Percentiles rank a stretch among this genome's conserved stretches.
Evolutionary conservation across 2,329 filamentous ascomycete species (phyloP).

Genomic region (Leptographium lundbergii): DNA sequence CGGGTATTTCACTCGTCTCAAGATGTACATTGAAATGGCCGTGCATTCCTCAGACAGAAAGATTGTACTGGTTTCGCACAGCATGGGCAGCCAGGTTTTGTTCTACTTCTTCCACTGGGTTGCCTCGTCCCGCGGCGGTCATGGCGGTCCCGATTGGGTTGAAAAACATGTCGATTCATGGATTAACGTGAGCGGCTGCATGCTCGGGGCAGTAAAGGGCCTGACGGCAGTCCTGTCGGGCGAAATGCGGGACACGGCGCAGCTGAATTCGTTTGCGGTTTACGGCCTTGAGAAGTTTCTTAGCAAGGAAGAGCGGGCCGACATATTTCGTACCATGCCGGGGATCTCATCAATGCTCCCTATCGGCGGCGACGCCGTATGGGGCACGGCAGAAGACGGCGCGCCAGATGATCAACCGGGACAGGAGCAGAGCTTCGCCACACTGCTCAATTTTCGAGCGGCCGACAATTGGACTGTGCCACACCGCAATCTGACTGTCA

Average conservation of each 20-base stretch:
- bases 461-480: conserved; percentile 51
- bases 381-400: conserved; percentile 68
- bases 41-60: conserved; percentile 64
- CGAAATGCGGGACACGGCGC: conserved; percentile 97
- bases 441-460: conserved; percentile 70
- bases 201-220: conserved; percentile 89
- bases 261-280: conserved; percentile 90
- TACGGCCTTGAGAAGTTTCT: conserved; percentile 95
- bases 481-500: conserved; percentile 67
- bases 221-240: conserved; percentile 83
- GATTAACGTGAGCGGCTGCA: conserved; percentile 97
- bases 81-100: conserved; percentile 92
- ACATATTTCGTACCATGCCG: conserved; percentile 94
- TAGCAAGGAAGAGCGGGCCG: conserved; percentile 76
- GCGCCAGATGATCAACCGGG: conserved; percentile 76
- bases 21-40: conserved; percentile 79
- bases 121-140: conserved; percentile 62
- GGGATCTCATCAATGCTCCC: conserved; percentile 95
- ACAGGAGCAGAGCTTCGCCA: conserved; percentile 64
- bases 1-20: conserved; percentile 85
- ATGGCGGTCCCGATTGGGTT: conserved; percentile 78
- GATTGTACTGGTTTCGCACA: conserved; percentile 78
- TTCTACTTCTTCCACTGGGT: conserved; percentile 75
- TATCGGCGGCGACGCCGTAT: conserved; percentile 85
- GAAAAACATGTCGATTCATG: conserved; percentile 82